Evolutionary conservation across 78 protist genomes (phyloP).

Genomic region (Tieghemostelium lacteum): DNA sequence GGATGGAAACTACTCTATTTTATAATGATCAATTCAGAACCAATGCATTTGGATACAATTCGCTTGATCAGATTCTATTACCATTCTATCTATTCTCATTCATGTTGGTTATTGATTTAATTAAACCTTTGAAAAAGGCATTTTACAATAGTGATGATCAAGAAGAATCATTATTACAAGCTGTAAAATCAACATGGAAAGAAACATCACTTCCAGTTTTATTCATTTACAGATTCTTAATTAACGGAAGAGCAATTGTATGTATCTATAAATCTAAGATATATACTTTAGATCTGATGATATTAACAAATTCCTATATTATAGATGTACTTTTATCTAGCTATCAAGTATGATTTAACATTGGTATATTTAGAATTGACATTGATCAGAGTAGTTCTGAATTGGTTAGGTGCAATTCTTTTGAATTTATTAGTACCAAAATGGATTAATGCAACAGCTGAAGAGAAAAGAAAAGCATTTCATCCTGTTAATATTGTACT

Average conservation of each 20-base stretch:
- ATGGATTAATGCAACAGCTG: slow-evolving; percentile 44
- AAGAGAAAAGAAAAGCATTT: slow-evolving; percentile 57
- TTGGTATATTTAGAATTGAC: slow-evolving; percentile 79
- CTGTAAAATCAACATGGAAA: slow-evolving; percentile 47
- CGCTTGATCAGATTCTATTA: slow-evolving; percentile 78
- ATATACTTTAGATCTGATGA: not conserved
- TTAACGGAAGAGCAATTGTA: slow-evolving; percentile 82
- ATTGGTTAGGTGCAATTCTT: slow-evolving; percentile 77
- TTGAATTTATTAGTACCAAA: slow-evolving; percentile 74
- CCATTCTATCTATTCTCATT: slow-evolving; percentile 80
- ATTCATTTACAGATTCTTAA: slow-evolving; percentile 68
- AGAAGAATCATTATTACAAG: slow-evolving; percentile 37
- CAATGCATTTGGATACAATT: slow-evolving; percentile 80
- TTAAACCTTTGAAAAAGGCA: slow-evolving; percentile 12
- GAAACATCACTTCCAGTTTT: slow-evolving; percentile 15
- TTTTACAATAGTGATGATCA: slow-evolving; percentile 12
- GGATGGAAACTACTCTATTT: slow-evolving; percentile 41
- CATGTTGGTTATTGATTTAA: slow-evolving; percentile 53
- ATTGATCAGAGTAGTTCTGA: slow-evolving; percentile 62
- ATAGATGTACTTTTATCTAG: slow-evolving; percentile 77
- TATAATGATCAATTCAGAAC: slow-evolving; percentile 52
- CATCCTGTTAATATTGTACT: slow-evolving; percentile 40
- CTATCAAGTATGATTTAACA: slow-evolving; percentile 75
- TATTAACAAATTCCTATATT: not conserved
- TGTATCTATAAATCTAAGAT: not conserved